Conservation (phyloP, 345 rosid species). For the Psidium guajava region DNA sequence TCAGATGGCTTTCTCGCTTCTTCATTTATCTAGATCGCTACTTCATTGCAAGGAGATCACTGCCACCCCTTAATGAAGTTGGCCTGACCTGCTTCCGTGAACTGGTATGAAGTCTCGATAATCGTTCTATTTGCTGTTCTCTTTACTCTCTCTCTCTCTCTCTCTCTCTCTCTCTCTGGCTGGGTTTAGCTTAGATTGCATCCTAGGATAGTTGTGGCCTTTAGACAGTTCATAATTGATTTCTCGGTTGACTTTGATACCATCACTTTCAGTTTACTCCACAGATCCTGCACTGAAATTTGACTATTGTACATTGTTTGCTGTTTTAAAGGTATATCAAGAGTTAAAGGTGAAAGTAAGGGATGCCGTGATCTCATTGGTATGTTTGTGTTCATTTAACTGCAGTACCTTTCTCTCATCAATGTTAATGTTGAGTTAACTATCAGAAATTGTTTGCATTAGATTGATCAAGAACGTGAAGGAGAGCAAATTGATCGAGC, state of each 20-base stretch:
- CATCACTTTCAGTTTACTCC: not conserved
- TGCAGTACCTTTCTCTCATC: not conserved
- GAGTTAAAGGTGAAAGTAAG: constrained; percentile 31
- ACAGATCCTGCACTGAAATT: not conserved
- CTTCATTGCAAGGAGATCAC: constrained; percentile 36
- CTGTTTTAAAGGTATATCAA: constrained; percentile 27
- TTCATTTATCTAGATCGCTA: constrained; percentile 53
- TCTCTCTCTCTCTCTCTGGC: not conserved
- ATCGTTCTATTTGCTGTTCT: not conserved
- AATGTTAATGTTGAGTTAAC: not conserved
- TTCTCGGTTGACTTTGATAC: not conserved
- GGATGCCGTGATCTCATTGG: constrained; percentile 50
- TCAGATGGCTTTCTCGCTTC: constrained; percentile 52
- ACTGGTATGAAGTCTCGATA: constrained; percentile 20
- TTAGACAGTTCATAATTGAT: not conserved
- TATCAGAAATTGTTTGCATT: not conserved
- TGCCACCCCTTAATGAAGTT: constrained; percentile 43
- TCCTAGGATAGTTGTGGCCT: not conserved
- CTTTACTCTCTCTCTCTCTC: too few relatives aligned
- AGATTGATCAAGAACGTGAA: constrained; percentile 55
- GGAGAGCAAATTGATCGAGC: constrained; percentile 61
- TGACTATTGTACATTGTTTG: not conserved
- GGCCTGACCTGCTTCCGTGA: constrained; percentile 55
- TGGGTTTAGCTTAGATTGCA: not conserved
- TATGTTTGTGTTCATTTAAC: constrained; percentile 8